Base-by-base conservation (phyloP, 176 grass and related monocot species). In the Neostapfia colusana region DNA sequence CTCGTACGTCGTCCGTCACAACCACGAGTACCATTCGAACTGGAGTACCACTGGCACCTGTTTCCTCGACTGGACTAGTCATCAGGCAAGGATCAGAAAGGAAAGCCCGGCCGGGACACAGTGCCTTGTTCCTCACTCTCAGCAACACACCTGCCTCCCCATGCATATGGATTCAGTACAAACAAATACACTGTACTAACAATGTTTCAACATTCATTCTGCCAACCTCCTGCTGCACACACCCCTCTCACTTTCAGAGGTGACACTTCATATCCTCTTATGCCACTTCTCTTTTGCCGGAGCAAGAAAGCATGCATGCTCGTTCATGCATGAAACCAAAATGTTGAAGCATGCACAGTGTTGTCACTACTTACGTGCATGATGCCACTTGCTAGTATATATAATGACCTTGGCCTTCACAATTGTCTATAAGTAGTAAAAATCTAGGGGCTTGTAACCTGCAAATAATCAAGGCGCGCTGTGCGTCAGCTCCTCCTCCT, bases 171-270 rank as follows among this genome's bases (percentile, higher is more conserved):
- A 54, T 10, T 8, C n/a, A 15, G 23, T 4, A 2, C 5, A 64
- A 64, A 64, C 74, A 48, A 16, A 48, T 48, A 65, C 65, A 77
- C 18, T 24, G n/a, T n/a, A n/a, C 31, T 3, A 31, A 41, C 61
- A 80, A 70, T 23, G 77, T 28, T 15, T 3, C 35, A 21, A 53
- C 41, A 76, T 37, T 86, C 65, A 71, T 75, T 28, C 48, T 72
- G 79, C 66, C 79, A 87, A 66, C 49, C 58, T 77, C 76, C 72
- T 66, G 37, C 58, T 72, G 79, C 46, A 39, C n/a, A 7, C 35
- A 9, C 7, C 10, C 23, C 0, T 12, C 14, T 60, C 51, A 5
- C 14, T 16, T 2, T 43, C 42, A 24, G n/a, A 69, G 31, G 37
- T 86, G 53, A 42, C 77, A 35, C 36, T 69, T 51, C 63, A 63